phyloP scores from a whole-genome alignment of 805 yeast species.

The Barnettozyma pratensis region DNA sequence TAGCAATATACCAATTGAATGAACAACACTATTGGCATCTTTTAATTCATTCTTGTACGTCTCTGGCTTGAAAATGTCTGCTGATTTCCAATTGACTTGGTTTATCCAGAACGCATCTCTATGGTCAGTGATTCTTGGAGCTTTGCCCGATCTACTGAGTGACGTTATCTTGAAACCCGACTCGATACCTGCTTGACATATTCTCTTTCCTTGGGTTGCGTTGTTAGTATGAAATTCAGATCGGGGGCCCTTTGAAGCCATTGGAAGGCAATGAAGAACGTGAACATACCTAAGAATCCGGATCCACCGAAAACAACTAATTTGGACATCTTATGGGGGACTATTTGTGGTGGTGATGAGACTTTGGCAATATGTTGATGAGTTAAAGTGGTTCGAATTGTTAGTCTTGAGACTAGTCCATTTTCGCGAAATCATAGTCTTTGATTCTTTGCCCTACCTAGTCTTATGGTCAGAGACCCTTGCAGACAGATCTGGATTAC shows the following conservation, averaged over 20 bases:
- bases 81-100: constrained; percentile 61
- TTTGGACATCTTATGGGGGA: constrained; percentile 20
- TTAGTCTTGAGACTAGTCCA: too few relatives aligned
- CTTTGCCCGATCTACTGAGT: constrained; percentile 52
- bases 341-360: too few relatives aligned
- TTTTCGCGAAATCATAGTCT: too few relatives aligned
- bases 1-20: constrained; percentile 71
- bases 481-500: too few relatives aligned
- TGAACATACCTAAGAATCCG: constrained; percentile 50
- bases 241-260: too few relatives aligned
- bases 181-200: constrained; percentile 62
- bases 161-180: constrained; percentile 66
- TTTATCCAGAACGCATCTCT: constrained; percentile 43
- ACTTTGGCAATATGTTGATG: too few relatives aligned
- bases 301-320: constrained; percentile 80
- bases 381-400: too few relatives aligned
- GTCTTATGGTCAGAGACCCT: too few relatives aligned
- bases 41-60: constrained; percentile 45
- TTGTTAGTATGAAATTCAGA: neutral
- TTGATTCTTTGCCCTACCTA: too few relatives aligned
- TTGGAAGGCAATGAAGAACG: neutral
- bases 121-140: constrained; percentile 32
- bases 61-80: constrained; percentile 61
- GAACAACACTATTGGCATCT: constrained; percentile 66
- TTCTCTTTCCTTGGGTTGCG: constrained; percentile 38